Evolutionary conservation across 148 eudicot genomes (phyloP).

Genomic region (Fagopyrum esculentum): DNA sequence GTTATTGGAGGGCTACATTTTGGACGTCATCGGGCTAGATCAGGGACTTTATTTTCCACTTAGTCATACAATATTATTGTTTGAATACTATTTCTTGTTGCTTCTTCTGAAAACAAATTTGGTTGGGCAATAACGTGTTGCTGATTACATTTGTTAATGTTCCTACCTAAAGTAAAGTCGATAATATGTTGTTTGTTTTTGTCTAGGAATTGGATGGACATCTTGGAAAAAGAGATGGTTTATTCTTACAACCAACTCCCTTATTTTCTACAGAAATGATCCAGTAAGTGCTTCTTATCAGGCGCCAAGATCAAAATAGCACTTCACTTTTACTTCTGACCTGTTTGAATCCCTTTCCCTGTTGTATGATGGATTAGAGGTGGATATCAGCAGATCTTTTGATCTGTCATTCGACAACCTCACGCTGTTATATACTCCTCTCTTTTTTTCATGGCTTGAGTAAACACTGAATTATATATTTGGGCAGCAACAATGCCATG

Average conservation of each 20-base stretch:
- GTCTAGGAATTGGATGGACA: constrained; percentile 97
- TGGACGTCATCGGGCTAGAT: not conserved
- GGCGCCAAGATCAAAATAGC: not conserved
- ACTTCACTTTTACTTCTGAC: not conserved
- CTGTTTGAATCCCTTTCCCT: not conserved
- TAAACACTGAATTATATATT: not conserved
- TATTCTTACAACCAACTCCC: constrained; percentile 77
- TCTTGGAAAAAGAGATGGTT: constrained; percentile 99
- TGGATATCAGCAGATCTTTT: not conserved
- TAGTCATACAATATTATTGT: not conserved
- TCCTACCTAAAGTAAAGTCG: not conserved
- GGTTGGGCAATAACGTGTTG: not conserved
- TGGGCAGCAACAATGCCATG: not conserved
- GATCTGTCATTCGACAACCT: not conserved
- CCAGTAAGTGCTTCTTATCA: constrained; percentile 57
- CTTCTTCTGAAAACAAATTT: no score
- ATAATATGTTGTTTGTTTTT: not conserved
- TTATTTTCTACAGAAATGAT: constrained; percentile 91
- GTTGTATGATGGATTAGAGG: not conserved
- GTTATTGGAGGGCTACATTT: not conserved
- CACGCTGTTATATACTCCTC: not conserved
- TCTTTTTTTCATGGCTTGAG: not conserved
- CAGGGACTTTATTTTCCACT: not conserved
- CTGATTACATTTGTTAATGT: not conserved
- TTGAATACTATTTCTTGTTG: not conserved